Conservation (phyloP, 768 basidiomycete genomes). For the Rhodotorula babjevae region DNA sequence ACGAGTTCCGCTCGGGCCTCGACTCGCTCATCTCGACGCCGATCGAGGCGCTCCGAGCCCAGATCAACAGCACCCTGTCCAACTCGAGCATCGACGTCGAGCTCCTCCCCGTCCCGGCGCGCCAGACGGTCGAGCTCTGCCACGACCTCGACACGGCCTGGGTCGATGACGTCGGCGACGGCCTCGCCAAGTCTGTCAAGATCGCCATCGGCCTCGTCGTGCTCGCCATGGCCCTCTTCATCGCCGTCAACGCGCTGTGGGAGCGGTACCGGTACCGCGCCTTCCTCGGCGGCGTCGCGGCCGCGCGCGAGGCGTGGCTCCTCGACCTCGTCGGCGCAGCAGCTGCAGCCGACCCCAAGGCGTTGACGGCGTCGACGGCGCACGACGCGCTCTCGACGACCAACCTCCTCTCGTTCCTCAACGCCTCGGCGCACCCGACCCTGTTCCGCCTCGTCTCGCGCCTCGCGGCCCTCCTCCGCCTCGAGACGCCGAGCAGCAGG, state of each 20-base stretch:
- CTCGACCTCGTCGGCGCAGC: slow-evolving; percentile 57
- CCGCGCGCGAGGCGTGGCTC: slow-evolving; percentile 66
- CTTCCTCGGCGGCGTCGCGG: slow-evolving; percentile 61
- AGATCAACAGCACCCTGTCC: slow-evolving; percentile 80
- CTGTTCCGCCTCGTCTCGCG: slow-evolving; percentile 62
- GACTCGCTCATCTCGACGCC: slow-evolving; percentile 58
- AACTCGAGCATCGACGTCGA: slow-evolving; percentile 58
- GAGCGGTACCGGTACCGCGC: slow-evolving; percentile 86
- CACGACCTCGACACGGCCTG: slow-evolving; percentile 69
- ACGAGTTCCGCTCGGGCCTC: slow-evolving; percentile 68
- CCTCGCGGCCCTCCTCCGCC: slow-evolving; percentile 54
- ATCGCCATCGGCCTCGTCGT: slow-evolving; percentile 73
- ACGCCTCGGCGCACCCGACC: slow-evolving; percentile 66
- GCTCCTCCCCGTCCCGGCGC: slow-evolving; percentile 68
- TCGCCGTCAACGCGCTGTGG: slow-evolving; percentile 66
- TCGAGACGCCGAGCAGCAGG: slow-evolving; percentile 50
- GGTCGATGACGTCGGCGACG: slow-evolving; percentile 75
- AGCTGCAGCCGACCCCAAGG: neutral
- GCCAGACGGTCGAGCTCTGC: slow-evolving; percentile 70
- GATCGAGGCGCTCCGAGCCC: slow-evolving; percentile 78
- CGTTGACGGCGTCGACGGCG: neutral
- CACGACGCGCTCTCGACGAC: slow-evolving; percentile 18
- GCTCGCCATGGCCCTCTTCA: slow-evolving; percentile 64
- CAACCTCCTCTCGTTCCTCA: slow-evolving; percentile 70
- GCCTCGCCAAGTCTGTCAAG: slow-evolving; percentile 72